phyloP scores from a whole-genome alignment of 2,329 filamentous ascomycete genomes.

The Lachnellula hyalina region DNA sequence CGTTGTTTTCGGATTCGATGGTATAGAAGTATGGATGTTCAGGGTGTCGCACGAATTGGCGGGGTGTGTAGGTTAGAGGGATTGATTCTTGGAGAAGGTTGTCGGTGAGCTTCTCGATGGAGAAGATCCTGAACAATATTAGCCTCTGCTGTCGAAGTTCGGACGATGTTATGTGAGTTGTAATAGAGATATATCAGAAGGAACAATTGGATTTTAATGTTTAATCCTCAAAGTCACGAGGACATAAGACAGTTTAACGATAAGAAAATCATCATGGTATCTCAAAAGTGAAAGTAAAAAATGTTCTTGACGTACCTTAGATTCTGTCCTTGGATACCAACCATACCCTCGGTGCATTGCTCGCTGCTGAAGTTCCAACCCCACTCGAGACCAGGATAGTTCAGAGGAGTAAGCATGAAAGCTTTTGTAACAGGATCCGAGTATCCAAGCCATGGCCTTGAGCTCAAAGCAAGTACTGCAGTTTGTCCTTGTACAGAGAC shows the following conservation, averaged over 20 bases:
- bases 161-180: conserved; percentile 18
- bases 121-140: conserved; percentile 68
- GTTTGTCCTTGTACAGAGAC: conserved; percentile 83
- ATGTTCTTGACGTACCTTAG: conserved; percentile 60
- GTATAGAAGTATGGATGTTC: conserved; percentile 89
- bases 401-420: conserved; percentile 88
- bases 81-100: conserved; percentile 85
- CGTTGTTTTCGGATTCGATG: conserved; percentile 89
- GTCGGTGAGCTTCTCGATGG: conserved; percentile 78
- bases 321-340: conserved; percentile 86
- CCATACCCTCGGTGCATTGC: conserved; percentile 88
- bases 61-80: conserved; percentile 83
- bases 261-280: conserved; percentile 40
- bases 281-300: conserved; percentile 16
- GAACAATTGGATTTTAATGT: conserved; percentile 86
- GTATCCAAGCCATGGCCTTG: conserved; percentile 93
- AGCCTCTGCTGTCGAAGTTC: conserved; percentile 24
- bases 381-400: conserved; percentile 84
- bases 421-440: conserved; percentile 79
- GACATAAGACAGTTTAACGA: conserved; percentile 33
- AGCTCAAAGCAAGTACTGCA: conserved; percentile 84
- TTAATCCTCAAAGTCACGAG: conserved; percentile 43
- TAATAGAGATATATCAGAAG: conserved; percentile 65
- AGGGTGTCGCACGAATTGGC: conserved; percentile 80
- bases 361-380: conserved; percentile 97